These are phyloP conservation scores for Paramarasmius palmivorus DNA, from an alignment of 1,284 basidiomycete genomes.

Conservation along the genomic window DNA sequence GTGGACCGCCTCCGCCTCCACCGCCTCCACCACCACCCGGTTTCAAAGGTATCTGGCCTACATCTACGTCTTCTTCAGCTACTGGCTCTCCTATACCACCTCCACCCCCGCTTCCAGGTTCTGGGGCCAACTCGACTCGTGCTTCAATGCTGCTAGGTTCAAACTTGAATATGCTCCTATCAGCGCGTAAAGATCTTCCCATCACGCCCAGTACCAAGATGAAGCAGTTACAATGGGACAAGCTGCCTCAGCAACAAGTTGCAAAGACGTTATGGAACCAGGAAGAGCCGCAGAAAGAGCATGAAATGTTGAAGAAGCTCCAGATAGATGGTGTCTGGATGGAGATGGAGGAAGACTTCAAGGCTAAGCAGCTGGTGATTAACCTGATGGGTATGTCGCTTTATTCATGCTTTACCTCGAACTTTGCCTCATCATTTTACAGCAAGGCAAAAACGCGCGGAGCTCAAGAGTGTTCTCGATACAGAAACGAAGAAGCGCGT, in stretches of 20 bases:
- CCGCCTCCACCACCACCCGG: slow-evolving; percentile 42
- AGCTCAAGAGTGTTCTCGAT: slow-evolving; percentile 89
- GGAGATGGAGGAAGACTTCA: slow-evolving; percentile 98
- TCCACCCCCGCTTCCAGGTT: slow-evolving; percentile 48
- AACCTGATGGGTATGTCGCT: slow-evolving; percentile 66
- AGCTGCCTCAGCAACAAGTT: slow-evolving; percentile 85
- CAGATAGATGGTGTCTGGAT: slow-evolving; percentile 87
- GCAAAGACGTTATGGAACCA: slow-evolving; percentile 83
- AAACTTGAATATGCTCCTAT: slow-evolving; percentile 54
- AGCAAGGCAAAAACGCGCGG: slow-evolving; percentile 82
- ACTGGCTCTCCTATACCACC: slow-evolving; percentile 38
- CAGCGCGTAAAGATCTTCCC: slow-evolving; percentile 82
- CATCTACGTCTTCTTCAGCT: slow-evolving; percentile 24
- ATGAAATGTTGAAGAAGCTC: slow-evolving; percentile 78
- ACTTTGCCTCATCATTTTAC: slow-evolving; percentile 4
- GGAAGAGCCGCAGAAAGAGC: slow-evolving; percentile 69
- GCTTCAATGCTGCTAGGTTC: slow-evolving; percentile 61
- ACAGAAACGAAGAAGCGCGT: slow-evolving; percentile 89
- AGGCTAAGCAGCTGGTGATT: slow-evolving; percentile 92
- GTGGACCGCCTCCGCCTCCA: slow-evolving; percentile 32
- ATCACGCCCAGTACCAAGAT: slow-evolving; percentile 89
- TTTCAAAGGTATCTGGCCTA: slow-evolving; percentile 20
- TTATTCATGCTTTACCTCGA: background rate
- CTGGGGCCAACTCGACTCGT: slow-evolving; percentile 52
- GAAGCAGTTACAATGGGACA: slow-evolving; percentile 99